Conservation (phyloP, 768 basidiomycete genomes). For the Leucocoprinus sp. region DNA sequence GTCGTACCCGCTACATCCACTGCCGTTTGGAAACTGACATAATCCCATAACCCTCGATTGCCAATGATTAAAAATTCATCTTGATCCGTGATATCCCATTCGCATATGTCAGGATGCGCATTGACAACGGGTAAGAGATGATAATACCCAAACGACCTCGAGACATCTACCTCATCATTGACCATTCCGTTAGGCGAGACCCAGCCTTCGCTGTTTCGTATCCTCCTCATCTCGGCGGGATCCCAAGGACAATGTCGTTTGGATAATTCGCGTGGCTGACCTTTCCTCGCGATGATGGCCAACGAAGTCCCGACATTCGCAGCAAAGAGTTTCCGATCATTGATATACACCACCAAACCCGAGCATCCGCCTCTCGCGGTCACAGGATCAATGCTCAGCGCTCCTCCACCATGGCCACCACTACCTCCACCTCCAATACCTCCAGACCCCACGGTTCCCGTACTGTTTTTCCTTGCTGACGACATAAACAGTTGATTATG, state of each 20-base stretch:
- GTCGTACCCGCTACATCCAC: slow-evolving; percentile 91
- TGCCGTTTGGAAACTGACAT: slow-evolving; percentile 88
- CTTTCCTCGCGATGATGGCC: slow-evolving; percentile 77
- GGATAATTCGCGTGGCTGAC: slow-evolving; percentile 67
- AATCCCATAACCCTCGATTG: slow-evolving; percentile 90
- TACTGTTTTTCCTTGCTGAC: slow-evolving; percentile 66
- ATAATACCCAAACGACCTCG: slow-evolving; percentile 92
- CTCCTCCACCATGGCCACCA: slow-evolving; percentile 18
- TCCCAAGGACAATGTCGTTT: slow-evolving; percentile 87
- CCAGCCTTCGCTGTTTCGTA: slow-evolving; percentile 89
- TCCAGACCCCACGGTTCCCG: slow-evolving; percentile 36
- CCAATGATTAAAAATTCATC: slow-evolving; percentile 98
- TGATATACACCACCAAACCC: slow-evolving; percentile 80
- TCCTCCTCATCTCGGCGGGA: slow-evolving; percentile 74
- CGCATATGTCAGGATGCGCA: slow-evolving; percentile 72
- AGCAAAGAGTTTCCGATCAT: slow-evolving; percentile 71
- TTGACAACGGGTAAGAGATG: slow-evolving; percentile 86
- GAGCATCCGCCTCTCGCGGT: slow-evolving; percentile 67
- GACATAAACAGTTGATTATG: slow-evolving; percentile 56
- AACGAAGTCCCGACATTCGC: slow-evolving; percentile 87
- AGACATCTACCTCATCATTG: slow-evolving; percentile 86
- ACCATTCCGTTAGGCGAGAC: slow-evolving; percentile 85
- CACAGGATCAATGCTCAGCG: slow-evolving; percentile 33
- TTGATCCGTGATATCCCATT: slow-evolving; percentile 61
- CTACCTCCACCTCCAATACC: not conserved